Percentiles rank a stretch among this genome's conserved stretches.
Evolutionary conservation across 2,329 filamentous ascomycete genomes (phyloP).

Genomic region (Cephalotrichum gorgonifer): DNA sequence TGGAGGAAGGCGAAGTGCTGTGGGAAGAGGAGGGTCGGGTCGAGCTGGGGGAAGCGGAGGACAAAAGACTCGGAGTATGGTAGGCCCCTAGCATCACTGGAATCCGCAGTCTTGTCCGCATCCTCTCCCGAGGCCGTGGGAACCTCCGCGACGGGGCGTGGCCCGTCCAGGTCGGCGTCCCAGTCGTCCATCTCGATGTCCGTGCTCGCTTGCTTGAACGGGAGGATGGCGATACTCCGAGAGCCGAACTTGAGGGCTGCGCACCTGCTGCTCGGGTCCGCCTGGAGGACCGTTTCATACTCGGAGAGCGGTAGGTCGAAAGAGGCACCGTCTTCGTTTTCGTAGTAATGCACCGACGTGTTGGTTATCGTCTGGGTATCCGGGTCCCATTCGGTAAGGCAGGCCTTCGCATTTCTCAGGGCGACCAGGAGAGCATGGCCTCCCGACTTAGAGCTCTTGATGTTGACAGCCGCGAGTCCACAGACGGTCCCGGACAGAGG

Average conservation of each 20-base stretch:
- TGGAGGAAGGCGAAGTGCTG: conserved; percentile 88
- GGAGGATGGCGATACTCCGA: conserved; percentile 83
- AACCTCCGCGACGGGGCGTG: conserved; percentile 38
- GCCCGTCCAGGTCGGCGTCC: conserved; percentile 71
- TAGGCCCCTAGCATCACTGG: conserved; percentile 41
- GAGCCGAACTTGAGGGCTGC: conserved; percentile 87
- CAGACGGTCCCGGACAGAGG: conserved; percentile 74
- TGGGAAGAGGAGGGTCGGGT: conserved; percentile 77
- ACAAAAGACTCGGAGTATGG: conserved; percentile 87
- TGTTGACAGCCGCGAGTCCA: conserved; percentile 69
- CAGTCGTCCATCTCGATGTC: conserved; percentile 89
- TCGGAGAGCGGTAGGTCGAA: conserved; percentile 69
- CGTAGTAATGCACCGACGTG: conserved; percentile 95
- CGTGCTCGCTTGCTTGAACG: conserved; percentile 69
- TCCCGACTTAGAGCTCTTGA: conserved; percentile 61
- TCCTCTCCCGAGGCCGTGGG: conserved; percentile 22
- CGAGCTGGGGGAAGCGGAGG: conserved; percentile 76
- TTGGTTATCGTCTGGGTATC: conserved; percentile 70
- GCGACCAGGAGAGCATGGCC: conserved; percentile 77
- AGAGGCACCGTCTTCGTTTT: conserved; percentile 81
- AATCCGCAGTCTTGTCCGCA: conserved; percentile 15
- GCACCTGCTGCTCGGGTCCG: conserved; percentile 87
- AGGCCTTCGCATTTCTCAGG: conserved; percentile 85
- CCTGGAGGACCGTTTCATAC: conserved; percentile 71
- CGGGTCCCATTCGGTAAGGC: conserved; percentile 87